Base-by-base conservation (phyloP, 2,329 filamentous ascomycete genomes). In the Xylariomycetidae sp. region DNA sequence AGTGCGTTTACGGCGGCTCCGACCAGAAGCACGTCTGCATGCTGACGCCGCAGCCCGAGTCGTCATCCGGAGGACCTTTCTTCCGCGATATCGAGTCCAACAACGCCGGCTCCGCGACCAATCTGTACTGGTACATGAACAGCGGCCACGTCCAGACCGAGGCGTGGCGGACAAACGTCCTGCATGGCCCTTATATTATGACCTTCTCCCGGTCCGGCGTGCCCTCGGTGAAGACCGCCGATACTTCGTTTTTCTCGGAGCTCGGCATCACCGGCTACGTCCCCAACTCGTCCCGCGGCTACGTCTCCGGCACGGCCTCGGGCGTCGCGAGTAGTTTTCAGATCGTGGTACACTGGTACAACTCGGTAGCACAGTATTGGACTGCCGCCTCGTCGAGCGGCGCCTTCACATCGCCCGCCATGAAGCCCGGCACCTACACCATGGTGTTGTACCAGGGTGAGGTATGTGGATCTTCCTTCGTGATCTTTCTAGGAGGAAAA, bases 71-170 rank as follows among this genome's bases (percentile, higher is more conserved):
- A 10, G 80, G 80, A 1, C 80, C 80, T 12, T 84, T 84, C 66
- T 70, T 73, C 61, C 67, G 74, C 12, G 77, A 82, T 42, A 82
- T 82, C 56, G 73, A 82, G 58, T 66, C 69, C 33, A 84, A 85
- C 61, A 78, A 81, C 40, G 75, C 67, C 12, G 76, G 74, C 5
- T 60, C 56, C 25, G 72, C 67, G 42, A 79, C 64, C 22, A 74
- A 67, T 36, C 64, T 84, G 1, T 82, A 80, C 56, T 80, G 74
- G 57, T 84, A 82, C 61, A 81, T 82, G 72, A 84, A 84, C 63
- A 79, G 72, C 11, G 70, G 69, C 25, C 80, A 84, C 39, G 71
- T 69, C 2, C 70, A 77, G 53, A 83, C 78, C 2, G 80, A 85
- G 50, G 51, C 58, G 10, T 82, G 57, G 57, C 70, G 80, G 18